Percentiles rank a stretch among this genome's conserved stretches.
phyloP scores from a whole-genome alignment of 345 rosid species.

The Boechera stricta region DNA sequence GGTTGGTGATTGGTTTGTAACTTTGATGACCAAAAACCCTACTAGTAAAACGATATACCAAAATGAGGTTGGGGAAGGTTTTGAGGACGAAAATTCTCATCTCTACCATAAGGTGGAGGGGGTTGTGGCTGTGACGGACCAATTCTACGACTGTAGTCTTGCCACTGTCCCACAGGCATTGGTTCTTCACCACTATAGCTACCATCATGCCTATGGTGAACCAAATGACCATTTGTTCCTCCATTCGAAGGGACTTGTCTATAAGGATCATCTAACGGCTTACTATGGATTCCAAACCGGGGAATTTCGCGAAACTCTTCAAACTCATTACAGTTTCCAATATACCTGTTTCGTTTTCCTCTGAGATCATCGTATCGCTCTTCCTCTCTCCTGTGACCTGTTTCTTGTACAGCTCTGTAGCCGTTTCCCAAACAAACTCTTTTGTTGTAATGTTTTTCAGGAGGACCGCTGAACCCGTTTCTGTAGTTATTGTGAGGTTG shows the following conservation, averaged over 20 bases:
- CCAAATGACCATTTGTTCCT: conserved; percentile 15
- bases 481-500: conserved; percentile 2
- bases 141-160: background rate
- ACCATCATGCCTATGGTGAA: conserved; percentile 24
- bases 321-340: background rate
- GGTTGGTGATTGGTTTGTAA: background rate
- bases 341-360: background rate
- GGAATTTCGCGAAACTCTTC: background rate
- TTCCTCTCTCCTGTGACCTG: conserved; percentile 5
- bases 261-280: conserved; percentile 4
- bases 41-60: background rate
- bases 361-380: background rate
- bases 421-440: conserved; percentile 8
- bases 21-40: background rate
- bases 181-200: conserved; percentile 9
- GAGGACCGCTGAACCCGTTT: background rate
- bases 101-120: conserved; percentile 9
- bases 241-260: background rate
- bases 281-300: background rate
- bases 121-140: background rate
- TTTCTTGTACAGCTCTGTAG: conserved; percentile 13
- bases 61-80: conserved; percentile 6
- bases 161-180: background rate
- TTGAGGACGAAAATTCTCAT: background rate
- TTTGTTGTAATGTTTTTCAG: conserved; percentile 12